phyloP scores from a whole-genome alignment of 257 asterid species.

The Knoxia roxburghii region DNA sequence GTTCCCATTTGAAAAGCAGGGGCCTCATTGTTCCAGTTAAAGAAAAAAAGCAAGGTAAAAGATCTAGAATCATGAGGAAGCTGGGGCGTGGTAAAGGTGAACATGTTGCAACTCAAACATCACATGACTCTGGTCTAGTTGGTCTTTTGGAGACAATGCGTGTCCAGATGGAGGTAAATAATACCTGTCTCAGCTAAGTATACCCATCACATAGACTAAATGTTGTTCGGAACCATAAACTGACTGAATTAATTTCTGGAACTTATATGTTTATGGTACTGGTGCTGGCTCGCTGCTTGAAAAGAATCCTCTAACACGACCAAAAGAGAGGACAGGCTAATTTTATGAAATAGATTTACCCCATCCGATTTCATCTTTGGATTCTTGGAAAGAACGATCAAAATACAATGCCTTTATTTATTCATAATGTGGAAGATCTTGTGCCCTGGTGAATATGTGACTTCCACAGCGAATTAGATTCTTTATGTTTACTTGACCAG shows the following conservation, averaged over 20 bases:
- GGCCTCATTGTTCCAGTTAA: conserved; percentile 93
- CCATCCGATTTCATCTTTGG: neutral
- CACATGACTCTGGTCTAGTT: conserved; percentile 73
- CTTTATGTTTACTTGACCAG: neutral
- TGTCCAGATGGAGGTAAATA: conserved; percentile 92
- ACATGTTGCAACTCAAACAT: conserved; percentile 44
- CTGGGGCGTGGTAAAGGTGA: conserved; percentile 81
- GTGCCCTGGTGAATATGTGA: neutral
- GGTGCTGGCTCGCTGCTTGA: neutral
- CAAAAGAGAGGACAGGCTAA: neutral
- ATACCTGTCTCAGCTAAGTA: neutral
- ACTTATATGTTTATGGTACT: neutral
- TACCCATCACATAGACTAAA: neutral
- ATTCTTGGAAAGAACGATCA: neutral
- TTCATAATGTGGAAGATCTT: neutral
- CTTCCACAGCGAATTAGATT: neutral
- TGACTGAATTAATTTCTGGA: neutral
- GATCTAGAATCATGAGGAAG: conserved; percentile 77
- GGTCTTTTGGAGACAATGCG: conserved; percentile 96
- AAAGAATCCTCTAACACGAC: neutral
- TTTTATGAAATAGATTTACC: neutral
- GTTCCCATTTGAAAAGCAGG: conserved; percentile 37
- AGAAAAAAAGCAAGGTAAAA: conserved; percentile 82
- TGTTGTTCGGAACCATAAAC: neutral
- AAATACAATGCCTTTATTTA: neutral